A percentile compares a stretch with the other conserved stretches of the same genome.
Evolutionary conservation across 768 basidiomycete genomes (phyloP).

Genomic region (Boletellus sp.): DNA sequence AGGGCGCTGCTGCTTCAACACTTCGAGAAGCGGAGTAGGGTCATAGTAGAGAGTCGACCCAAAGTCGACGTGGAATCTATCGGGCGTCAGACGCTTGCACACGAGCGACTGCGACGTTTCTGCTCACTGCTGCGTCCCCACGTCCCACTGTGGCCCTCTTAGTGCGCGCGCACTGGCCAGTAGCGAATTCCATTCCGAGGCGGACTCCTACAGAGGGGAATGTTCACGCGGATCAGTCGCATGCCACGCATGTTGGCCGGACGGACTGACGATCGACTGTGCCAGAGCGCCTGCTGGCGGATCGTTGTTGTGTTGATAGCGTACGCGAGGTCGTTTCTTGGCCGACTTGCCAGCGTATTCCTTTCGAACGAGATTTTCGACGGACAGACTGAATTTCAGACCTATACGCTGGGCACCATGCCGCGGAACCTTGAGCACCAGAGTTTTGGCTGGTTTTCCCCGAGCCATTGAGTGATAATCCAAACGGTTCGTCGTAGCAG

Average conservation of each 20-base stretch:
- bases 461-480: conserved; percentile 24
- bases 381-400: conserved; percentile 55
- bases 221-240: background rate
- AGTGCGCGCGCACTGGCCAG: conserved; percentile 75
- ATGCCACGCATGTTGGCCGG: background rate
- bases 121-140: conserved; percentile 80
- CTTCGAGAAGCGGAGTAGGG: conserved; percentile 55
- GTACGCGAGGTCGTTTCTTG: conserved; percentile 23
- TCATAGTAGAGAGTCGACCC: conserved; percentile 73
- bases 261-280: conserved; percentile 59
- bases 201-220: conserved; percentile 51
- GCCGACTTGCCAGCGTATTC: conserved; percentile 52
- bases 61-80: conserved; percentile 73
- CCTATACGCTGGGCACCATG: conserved; percentile 74
- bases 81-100: background rate
- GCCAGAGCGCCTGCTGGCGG: conserved; percentile 40
- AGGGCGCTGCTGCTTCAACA: conserved; percentile 38
- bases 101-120: background rate
- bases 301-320: conserved; percentile 59
- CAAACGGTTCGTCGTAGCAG: background rate
- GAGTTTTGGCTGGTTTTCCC: conserved; percentile 49
- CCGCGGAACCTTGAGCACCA: conserved; percentile 66
- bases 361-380: conserved; percentile 51
- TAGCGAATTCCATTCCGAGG: conserved; percentile 84
- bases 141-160: conserved; percentile 84